Conservation (phyloP, 2,329 filamentous ascomycete species). For the Fusarium redolens region DNA sequence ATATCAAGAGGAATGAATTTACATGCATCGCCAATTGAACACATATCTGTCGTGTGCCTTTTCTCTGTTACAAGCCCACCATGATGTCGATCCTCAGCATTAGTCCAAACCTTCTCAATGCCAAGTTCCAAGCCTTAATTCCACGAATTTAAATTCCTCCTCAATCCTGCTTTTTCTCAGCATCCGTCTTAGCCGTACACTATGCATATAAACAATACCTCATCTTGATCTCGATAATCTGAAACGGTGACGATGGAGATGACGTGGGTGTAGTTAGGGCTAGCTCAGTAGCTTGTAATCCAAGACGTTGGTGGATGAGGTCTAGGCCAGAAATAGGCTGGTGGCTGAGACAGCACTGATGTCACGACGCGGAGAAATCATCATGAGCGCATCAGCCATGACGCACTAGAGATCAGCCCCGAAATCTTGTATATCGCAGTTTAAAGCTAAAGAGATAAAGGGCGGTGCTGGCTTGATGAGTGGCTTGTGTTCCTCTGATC, state of each 20-base stretch:
- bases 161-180: slow-evolving; percentile 12
- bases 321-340: slow-evolving; percentile 16
- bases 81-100: slow-evolving; percentile 11
- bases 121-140: neutral
- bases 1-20: no score
- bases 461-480: neutral
- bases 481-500: slow-evolving; percentile 5
- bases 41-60: neutral
- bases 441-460: neutral
- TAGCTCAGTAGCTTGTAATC: neutral
- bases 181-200: neutral
- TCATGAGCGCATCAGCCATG: slow-evolving; percentile 28
- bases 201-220: neutral
- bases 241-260: slow-evolving; percentile 21
- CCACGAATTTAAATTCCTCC: neutral
- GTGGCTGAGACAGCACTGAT: slow-evolving; percentile 13
- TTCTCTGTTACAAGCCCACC: neutral
- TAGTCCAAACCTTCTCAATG: neutral
- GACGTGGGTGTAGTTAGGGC: slow-evolving; percentile 17
- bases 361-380: slow-evolving; percentile 18
- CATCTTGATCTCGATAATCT: slow-evolving; percentile 17
- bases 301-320: neutral
- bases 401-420: slow-evolving; percentile 23
- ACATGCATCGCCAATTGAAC: neutral
- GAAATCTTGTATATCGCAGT: neutral